Conservation (phyloP, 441 rosid genomes). For the Melastoma candidum region DNA sequence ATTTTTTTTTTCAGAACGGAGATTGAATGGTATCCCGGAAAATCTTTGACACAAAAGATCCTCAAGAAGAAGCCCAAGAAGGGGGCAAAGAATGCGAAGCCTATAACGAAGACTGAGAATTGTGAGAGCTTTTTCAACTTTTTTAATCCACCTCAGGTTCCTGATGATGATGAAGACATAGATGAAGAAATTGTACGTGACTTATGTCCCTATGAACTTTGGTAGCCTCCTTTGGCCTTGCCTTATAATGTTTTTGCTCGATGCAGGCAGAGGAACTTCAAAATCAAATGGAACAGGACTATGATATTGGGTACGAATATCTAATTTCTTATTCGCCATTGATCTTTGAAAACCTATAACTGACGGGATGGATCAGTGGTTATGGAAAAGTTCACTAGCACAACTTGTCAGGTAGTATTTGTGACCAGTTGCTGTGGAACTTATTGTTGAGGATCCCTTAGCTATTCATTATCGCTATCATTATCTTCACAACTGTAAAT, state of each 20-base stretch:
- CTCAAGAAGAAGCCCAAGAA: constrained; percentile 81
- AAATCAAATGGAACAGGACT: constrained; percentile 88
- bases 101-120: constrained; percentile 71
- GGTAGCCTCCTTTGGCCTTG: background rate
- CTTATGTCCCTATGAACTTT: background rate
- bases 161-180: constrained; percentile 73
- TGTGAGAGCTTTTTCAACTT: constrained; percentile 92
- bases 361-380: too few species aligned
- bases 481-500: too few species aligned
- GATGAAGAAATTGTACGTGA: constrained; percentile 72
- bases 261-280: constrained; percentile 83
- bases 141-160: constrained; percentile 83
- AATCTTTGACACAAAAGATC: constrained; percentile 71
- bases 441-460: too few species aligned
- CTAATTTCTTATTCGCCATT: background rate
- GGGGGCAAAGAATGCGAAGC: constrained; percentile 82
- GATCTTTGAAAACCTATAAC: too few species aligned
- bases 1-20: constrained; percentile 45
- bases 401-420: too few species aligned
- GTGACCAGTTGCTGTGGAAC: too few species aligned
- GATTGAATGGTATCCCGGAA: constrained; percentile 87
- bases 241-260: constrained; percentile 1
- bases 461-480: too few species aligned
- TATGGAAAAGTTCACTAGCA: too few species aligned
- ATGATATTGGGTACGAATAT: constrained; percentile 60